phyloP scores from a whole-genome alignment of 2,329 filamentous ascomycete species.

The Albophoma yamanashiensis region DNA sequence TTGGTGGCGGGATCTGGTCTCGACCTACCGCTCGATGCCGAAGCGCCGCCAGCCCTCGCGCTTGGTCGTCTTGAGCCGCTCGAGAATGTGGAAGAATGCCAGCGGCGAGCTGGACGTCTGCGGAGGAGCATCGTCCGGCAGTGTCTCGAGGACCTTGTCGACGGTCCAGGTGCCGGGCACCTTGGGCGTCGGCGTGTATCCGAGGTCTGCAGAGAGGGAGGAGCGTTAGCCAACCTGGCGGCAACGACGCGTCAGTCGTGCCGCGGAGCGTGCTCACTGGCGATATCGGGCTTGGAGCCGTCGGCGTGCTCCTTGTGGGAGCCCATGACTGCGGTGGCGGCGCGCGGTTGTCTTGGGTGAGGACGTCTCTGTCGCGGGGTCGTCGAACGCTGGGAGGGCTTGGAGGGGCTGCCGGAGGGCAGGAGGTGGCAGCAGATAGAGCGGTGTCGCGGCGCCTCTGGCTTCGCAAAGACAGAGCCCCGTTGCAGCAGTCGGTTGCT shows the following conservation, averaged over 20 bases:
- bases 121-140: slow-evolving; percentile 43
- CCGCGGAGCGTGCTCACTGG: slow-evolving; percentile 9
- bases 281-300: slow-evolving; percentile 8
- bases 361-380: background rate
- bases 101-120: slow-evolving; percentile 62
- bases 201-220: slow-evolving; percentile 13
- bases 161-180: slow-evolving; percentile 42
- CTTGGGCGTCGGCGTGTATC: slow-evolving; percentile 24
- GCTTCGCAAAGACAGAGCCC: background rate
- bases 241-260: background rate
- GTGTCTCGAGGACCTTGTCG: slow-evolving; percentile 52
- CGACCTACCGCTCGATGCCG: slow-evolving; percentile 48
- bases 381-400: background rate
- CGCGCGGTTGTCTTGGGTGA: background rate
- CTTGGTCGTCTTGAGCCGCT: slow-evolving; percentile 91
- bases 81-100: slow-evolving; percentile 88
- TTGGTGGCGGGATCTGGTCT: too few species aligned
- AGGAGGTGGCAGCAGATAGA: background rate
- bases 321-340: slow-evolving; percentile 1
- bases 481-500: background rate
- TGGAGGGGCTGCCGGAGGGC: background rate
- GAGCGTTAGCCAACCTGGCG: background rate
- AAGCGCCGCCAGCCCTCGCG: slow-evolving; percentile 94
- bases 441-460: too few species aligned
- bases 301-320: background rate